phyloP scores from a whole-genome alignment of 352 stramenopile genomes.

The Phytophthora tubulina region DNA sequence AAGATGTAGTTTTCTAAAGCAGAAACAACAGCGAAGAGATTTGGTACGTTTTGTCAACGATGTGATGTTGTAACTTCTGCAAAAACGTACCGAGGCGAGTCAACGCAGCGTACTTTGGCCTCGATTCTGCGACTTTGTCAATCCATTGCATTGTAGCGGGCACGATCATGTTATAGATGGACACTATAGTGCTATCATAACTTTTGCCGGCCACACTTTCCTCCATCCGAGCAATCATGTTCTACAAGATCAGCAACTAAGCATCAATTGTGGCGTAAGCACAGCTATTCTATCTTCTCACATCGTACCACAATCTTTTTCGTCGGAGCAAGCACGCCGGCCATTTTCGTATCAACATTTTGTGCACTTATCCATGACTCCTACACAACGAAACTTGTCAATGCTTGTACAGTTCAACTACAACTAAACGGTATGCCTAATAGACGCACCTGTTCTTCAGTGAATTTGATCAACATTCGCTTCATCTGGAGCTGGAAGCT shows the following conservation, averaged over 20 bases:
- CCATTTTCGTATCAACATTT: slow-evolving; percentile 77
- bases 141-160: slow-evolving; percentile 75
- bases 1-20: slow-evolving; percentile 75
- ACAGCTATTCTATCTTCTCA: background rate
- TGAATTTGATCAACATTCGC: slow-evolving; percentile 81
- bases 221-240: slow-evolving; percentile 68
- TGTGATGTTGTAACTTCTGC: too few relatives aligned
- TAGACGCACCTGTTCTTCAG: slow-evolving; percentile 62
- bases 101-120: slow-evolving; percentile 74
- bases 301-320: slow-evolving; percentile 67
- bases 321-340: slow-evolving; percentile 69
- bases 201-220: slow-evolving; percentile 68
- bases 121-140: slow-evolving; percentile 69
- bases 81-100: slow-evolving; percentile 58
- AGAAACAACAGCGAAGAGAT: background rate
- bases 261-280: background rate
- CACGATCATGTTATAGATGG: slow-evolving; percentile 76
- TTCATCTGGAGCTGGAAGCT: slow-evolving; percentile 87
- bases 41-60: background rate
- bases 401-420: background rate
- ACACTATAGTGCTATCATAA: slow-evolving; percentile 63
- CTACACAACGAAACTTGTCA: slow-evolving; percentile 25
- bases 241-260: slow-evolving; percentile 30
- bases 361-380: slow-evolving; percentile 76
- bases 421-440: background rate